Conservation (phyloP, 1,284 basidiomycete genomes). For the Trametes hirsuta region DNA sequence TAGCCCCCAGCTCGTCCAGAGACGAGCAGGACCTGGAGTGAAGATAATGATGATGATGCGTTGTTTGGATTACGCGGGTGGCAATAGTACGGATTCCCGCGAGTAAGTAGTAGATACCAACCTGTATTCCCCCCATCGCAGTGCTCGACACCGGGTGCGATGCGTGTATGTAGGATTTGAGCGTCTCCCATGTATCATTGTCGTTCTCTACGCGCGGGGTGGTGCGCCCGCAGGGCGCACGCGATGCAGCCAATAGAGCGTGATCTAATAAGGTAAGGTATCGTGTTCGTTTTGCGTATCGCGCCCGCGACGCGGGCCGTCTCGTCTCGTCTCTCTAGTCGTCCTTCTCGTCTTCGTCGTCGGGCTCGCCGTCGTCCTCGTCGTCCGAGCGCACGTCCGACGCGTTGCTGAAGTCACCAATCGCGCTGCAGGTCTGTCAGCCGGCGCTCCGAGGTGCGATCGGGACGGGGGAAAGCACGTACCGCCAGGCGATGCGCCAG, state of each 20-base stretch:
- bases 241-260: neutral
- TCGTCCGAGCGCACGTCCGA: constrained; percentile 67
- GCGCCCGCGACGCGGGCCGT: neutral
- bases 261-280: constrained; percentile 4
- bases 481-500: constrained; percentile 66
- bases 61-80: neutral
- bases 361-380: constrained; percentile 56
- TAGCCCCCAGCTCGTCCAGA: constrained; percentile 9
- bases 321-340: constrained; percentile 24
- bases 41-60: constrained; percentile 3
- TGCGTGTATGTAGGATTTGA: neutral
- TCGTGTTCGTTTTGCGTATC: neutral
- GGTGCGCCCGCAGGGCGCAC: too few species aligned
- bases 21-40: constrained; percentile 1
- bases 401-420: constrained; percentile 33
- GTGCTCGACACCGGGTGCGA: too few species aligned
- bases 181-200: neutral
- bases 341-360: constrained; percentile 40
- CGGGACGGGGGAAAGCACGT: constrained; percentile 22
- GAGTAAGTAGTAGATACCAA: neutral
- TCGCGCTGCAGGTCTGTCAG: constrained; percentile 16
- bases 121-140: neutral
- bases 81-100: neutral
- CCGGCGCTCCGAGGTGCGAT: neutral
- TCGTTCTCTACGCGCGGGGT: neutral